These are phyloP conservation scores for Excoecaria cochinchinensis DNA, from an alignment of 345 rosid species.

Conservation along the genomic window DNA sequence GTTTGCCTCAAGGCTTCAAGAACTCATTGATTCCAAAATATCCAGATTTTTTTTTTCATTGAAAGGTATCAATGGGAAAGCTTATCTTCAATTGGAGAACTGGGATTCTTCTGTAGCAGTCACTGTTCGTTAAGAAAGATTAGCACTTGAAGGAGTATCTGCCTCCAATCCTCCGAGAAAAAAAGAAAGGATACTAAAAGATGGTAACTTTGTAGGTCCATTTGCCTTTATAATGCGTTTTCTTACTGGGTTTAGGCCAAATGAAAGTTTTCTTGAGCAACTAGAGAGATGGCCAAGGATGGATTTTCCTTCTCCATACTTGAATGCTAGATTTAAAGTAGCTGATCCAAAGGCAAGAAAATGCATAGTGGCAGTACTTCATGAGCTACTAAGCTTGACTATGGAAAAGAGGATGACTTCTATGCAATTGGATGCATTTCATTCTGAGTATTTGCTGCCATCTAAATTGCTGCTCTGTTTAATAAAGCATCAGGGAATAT, in stretches of 20 bases:
- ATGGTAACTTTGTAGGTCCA: conserved; percentile 75
- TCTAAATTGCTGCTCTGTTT: conserved; percentile 75
- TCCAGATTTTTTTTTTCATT: conserved; percentile 65
- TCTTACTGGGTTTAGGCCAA: conserved; percentile 85
- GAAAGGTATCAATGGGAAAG: conserved; percentile 58
- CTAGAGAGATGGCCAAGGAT: conserved; percentile 85
- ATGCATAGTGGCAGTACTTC: conserved; percentile 82
- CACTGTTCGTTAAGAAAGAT: conserved; percentile 60
- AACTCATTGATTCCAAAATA: conserved; percentile 62
- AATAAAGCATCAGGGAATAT: conserved; percentile 84
- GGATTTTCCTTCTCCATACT: conserved; percentile 97
- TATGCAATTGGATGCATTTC: conserved; percentile 71
- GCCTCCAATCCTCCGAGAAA: conserved; percentile 24
- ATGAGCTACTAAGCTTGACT: conserved; percentile 81
- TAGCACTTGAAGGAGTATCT: conserved; percentile 43
- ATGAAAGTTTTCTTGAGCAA: conserved; percentile 57
- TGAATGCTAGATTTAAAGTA: conserved; percentile 67
- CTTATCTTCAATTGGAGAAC: conserved; percentile 63
- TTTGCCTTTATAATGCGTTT: conserved; percentile 61
- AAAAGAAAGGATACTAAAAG: conserved; percentile 64
- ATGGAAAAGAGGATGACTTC: conserved; percentile 76
- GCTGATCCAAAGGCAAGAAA: conserved; percentile 78
- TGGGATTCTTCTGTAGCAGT: conserved; percentile 86
- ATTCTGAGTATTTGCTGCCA: conserved; percentile 63
- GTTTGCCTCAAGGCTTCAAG: conserved; percentile 69